Evolutionary conservation across 495 filamentous ascomycete genomes (phyloP).

Genomic region (Penicillium turbatum): DNA sequence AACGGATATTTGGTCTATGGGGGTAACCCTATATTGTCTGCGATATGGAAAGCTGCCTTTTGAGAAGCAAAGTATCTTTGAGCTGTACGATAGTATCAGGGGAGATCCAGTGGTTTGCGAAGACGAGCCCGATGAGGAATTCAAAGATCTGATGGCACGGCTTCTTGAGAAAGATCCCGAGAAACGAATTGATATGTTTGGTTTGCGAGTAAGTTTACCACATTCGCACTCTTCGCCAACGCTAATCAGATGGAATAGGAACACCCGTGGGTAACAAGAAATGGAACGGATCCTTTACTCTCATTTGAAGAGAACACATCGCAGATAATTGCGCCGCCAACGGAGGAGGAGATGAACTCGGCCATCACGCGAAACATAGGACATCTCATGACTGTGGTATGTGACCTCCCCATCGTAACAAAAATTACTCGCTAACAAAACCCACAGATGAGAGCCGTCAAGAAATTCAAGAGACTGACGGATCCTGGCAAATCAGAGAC

Average conservation of each 20-base stretch:
- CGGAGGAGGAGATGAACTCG: conserved; percentile 79
- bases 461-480: conserved; percentile 70
- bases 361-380: conserved; percentile 88
- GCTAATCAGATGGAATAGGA: conserved; percentile 48
- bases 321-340: conserved; percentile 72
- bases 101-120: conserved; percentile 51
- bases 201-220: conserved; percentile 63
- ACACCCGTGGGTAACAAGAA: conserved; percentile 90
- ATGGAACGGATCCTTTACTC: conserved; percentile 75
- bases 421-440: conserved; percentile 12
- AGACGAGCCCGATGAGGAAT: conserved; percentile 49
- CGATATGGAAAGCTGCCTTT: conserved; percentile 87
- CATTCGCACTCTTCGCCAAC: not conserved
- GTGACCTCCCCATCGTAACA: conserved; percentile 21
- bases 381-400: conserved; percentile 77
- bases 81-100: conserved; percentile 85
- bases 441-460: conserved; percentile 84
- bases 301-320: conserved; percentile 82
- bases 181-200: conserved; percentile 75
- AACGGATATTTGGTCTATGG: conserved; percentile 98
- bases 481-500: conserved; percentile 42
- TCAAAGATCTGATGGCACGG: conserved; percentile 62
- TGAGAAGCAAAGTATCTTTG: conserved; percentile 68
- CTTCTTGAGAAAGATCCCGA: conserved; percentile 73
- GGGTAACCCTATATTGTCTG: conserved; percentile 88